Conservation (phyloP, 2,329 filamentous ascomycete genomes). For the Colletotrichum paranaense region DNA sequence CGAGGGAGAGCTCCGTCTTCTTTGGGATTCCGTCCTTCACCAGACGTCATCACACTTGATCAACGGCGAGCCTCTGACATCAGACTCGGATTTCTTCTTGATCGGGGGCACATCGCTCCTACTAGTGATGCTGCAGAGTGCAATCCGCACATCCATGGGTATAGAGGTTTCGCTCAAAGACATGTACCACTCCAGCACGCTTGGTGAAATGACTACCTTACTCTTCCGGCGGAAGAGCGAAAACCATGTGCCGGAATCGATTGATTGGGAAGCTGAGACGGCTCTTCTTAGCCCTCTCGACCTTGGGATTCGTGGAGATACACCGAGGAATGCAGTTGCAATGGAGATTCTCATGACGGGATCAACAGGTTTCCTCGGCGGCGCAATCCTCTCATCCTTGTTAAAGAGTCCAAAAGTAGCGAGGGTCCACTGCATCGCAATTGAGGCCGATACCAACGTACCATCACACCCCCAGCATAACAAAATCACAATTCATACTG, state of each 20-base stretch:
- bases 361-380: conserved; percentile 34
- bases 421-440: conserved; percentile 34
- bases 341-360: conserved; percentile 35
- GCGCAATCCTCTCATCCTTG: conserved; percentile 33
- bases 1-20: too few species aligned
- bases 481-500: conserved; percentile 21
- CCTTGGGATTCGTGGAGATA: neutral
- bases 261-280: conserved; percentile 54
- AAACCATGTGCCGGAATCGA: conserved; percentile 29
- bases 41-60: too few species aligned
- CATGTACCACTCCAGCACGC: conserved; percentile 48
- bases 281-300: neutral
- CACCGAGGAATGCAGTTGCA: neutral
- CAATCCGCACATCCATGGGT: conserved; percentile 44
- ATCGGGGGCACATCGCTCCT: too few species aligned
- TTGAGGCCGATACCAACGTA: conserved; percentile 17
- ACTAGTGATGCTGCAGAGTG: conserved; percentile 44
- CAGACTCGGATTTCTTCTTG: too few species aligned
- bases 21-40: too few species aligned
- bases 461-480: neutral
- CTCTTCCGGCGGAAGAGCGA: conserved; percentile 36
- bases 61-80: too few species aligned
- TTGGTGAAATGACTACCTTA: conserved; percentile 47
- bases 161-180: conserved; percentile 42
- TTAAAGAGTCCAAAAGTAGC: conserved; percentile 9